phyloP scores from a whole-genome alignment of 352 stramenopile genomes.

The Phytophthora quininea region DNA sequence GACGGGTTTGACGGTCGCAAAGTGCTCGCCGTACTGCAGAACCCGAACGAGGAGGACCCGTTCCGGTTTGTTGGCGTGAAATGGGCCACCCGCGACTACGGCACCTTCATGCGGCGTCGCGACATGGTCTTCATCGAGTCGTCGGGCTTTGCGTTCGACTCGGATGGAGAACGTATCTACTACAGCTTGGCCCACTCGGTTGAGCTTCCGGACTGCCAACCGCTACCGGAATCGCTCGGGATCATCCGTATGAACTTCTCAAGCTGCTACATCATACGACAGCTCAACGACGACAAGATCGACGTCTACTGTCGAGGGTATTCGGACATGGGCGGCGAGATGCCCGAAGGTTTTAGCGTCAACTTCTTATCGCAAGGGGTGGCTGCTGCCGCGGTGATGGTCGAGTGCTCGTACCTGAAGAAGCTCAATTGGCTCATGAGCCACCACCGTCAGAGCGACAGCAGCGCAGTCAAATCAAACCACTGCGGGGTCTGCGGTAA shows the following conservation, averaged over 20 bases:
- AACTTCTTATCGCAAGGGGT: slow-evolving; percentile 47
- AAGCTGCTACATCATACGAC: slow-evolving; percentile 57
- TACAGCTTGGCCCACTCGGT: slow-evolving; percentile 44
- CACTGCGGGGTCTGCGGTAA: slow-evolving; percentile 41
- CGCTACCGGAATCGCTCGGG: slow-evolving; percentile 21
- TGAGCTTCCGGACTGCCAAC: slow-evolving; percentile 35
- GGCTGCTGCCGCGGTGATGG: slow-evolving; percentile 36
- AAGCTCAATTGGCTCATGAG: slow-evolving; percentile 65
- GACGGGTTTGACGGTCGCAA: slow-evolving; percentile 35
- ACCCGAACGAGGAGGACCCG: slow-evolving; percentile 41
- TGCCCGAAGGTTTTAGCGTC: slow-evolving; percentile 44
- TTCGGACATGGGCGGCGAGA: slow-evolving; percentile 46
- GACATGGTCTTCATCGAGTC: slow-evolving; percentile 47
- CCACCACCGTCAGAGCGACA: slow-evolving; percentile 22
- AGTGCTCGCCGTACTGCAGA: slow-evolving; percentile 37
- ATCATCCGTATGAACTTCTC: slow-evolving; percentile 53
- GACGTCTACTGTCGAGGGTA: slow-evolving; percentile 61
- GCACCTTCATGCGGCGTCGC: slow-evolving; percentile 36
- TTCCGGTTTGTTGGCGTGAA: slow-evolving; percentile 48
- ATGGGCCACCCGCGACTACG: slow-evolving; percentile 38
- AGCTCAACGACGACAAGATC: slow-evolving; percentile 40
- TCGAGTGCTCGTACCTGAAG: slow-evolving; percentile 64
- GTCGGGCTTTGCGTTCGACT: slow-evolving; percentile 39
- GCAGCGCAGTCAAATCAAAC: neutral
- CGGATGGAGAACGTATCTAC: slow-evolving; percentile 37